Evolutionary conservation across 176 grass and related monocot species (phyloP).

Genomic region (Metroxylon sagu): DNA sequence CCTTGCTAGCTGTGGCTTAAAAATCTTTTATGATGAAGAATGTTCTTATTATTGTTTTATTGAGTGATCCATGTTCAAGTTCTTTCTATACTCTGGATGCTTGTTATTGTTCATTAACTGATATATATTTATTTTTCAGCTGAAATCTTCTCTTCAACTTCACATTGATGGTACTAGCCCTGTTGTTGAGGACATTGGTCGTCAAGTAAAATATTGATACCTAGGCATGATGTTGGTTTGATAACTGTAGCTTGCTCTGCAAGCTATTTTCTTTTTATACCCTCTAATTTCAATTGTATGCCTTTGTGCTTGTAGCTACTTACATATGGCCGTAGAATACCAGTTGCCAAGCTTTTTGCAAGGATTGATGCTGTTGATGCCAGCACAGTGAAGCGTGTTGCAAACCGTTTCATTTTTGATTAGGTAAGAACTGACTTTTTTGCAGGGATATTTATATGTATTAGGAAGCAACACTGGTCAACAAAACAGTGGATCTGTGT

Average conservation of each 20-base stretch:
- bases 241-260: no score
- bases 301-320: conserved; percentile 41
- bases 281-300: no score
- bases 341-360: conserved; percentile 76
- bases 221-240: conserved; percentile 30
- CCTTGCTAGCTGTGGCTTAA: no score
- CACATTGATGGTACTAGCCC: conserved; percentile 87
- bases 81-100: background rate
- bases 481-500: no score
- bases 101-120: conserved; percentile 6
- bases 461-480: no score
- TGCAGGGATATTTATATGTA: no score
- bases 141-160: conserved; percentile 95
- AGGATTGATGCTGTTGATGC: conserved; percentile 98
- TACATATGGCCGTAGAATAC: conserved; percentile 86
- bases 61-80: no score
- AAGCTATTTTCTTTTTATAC: no score
- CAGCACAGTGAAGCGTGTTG: conserved; percentile 80
- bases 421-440: conserved; percentile 38
- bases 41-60: no score
- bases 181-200: conserved; percentile 92
- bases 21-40: no score
- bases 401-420: conserved; percentile 98
- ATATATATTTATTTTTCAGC: conserved; percentile 41
- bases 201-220: no score